These are phyloP conservation scores for Neofusicoccum cordaticola DNA, from an alignment of 2,329 filamentous ascomycete species.

Conservation along the genomic window DNA sequence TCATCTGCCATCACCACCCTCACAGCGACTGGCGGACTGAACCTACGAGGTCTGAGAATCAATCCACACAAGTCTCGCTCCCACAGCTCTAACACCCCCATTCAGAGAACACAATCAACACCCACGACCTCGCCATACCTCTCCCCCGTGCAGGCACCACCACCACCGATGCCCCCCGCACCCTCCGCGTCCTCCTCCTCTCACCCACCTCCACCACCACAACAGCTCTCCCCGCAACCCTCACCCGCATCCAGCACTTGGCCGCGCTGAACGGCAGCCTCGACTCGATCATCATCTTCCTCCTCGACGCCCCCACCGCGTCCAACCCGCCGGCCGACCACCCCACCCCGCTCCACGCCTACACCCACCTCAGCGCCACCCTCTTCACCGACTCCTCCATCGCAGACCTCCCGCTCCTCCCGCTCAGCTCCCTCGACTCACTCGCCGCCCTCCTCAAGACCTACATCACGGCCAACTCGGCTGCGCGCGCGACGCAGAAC, in stretches of 20 bases:
- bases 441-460: background rate
- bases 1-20: slow-evolving; percentile 35
- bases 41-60: slow-evolving; percentile 29
- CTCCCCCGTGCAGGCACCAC: background rate
- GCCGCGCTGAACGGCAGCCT: background rate
- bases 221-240: background rate
- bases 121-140: slow-evolving; percentile 16
- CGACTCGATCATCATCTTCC: slow-evolving; percentile 2
- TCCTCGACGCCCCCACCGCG: background rate
- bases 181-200: slow-evolving; percentile 13
- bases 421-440: background rate
- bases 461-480: slow-evolving; percentile 14
- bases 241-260: slow-evolving; percentile 14
- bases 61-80: background rate
- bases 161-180: background rate
- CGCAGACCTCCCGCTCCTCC: background rate
- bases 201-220: background rate
- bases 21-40: slow-evolving; percentile 22
- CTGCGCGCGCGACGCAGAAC: background rate
- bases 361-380: background rate
- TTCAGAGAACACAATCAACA: slow-evolving; percentile 9
- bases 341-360: background rate
- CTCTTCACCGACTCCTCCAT: background rate
- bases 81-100: background rate
- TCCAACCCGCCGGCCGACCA: background rate